Evolutionary conservation across 1,284 basidiomycete genomes (phyloP).

Genomic region (Cronartium ribicola): DNA sequence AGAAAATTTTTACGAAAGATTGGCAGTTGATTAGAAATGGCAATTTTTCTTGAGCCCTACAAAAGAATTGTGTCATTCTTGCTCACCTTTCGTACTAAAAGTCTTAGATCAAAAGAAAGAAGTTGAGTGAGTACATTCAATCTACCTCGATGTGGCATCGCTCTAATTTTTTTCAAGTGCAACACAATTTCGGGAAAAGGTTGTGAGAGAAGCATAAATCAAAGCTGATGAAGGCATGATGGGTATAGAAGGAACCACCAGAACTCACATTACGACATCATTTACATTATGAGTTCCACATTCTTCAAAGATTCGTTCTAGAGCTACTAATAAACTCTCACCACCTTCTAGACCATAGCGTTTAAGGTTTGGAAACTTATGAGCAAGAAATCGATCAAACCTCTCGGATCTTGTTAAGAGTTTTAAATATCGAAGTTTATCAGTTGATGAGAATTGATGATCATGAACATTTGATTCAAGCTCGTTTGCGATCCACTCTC

Average conservation of each 20-base stretch:
- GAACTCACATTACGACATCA: conserved; percentile 21
- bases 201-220: neutral
- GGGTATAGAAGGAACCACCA: too few species aligned
- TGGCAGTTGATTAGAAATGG: neutral
- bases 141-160: conserved; percentile 67
- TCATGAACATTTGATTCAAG: conserved; percentile 19
- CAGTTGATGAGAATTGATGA: conserved; percentile 44
- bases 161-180: conserved; percentile 16
- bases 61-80: neutral
- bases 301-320: conserved; percentile 67
- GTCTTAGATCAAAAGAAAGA: conserved; percentile 50
- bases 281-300: conserved; percentile 55
- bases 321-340: conserved; percentile 80
- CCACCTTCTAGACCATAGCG: conserved; percentile 80
- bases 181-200: neutral
- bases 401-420: conserved; percentile 71
- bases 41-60: neutral
- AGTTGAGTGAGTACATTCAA: conserved; percentile 78
- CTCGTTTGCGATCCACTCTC: conserved; percentile 20
- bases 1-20: conserved; percentile 46
- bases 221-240: too few species aligned
- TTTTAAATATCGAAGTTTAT: conserved; percentile 62
- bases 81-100: conserved; percentile 23
- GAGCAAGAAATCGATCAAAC: conserved; percentile 73
- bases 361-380: conserved; percentile 76